These are phyloP conservation scores for Ganoderma meredithae DNA, from an alignment of 1,284 basidiomycete genomes.

Conservation along the genomic window DNA sequence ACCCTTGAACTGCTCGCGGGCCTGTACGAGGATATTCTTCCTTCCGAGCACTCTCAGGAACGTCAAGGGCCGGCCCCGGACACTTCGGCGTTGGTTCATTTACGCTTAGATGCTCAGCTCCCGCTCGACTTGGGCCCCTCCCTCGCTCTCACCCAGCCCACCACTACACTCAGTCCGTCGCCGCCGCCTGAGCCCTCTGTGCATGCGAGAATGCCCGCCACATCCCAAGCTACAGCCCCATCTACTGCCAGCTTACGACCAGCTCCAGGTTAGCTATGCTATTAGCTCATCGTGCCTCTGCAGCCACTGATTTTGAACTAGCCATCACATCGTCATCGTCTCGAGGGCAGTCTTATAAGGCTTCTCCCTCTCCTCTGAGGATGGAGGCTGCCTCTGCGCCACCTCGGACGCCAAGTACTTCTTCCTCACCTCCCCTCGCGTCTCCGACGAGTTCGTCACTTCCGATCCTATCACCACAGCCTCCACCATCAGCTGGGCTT, in stretches of 20 bases:
- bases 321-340: conserved; percentile 23
- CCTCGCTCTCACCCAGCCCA: conserved; percentile 25
- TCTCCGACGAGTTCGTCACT: conserved; percentile 17
- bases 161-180: conserved; percentile 24
- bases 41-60: conserved; percentile 20
- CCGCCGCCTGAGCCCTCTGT: conserved; percentile 24
- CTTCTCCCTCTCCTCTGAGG: conserved; percentile 62
- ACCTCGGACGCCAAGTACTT: conserved; percentile 22
- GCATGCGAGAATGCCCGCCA: conserved; percentile 17
- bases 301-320: conserved; percentile 3
- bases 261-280: conserved; percentile 18
- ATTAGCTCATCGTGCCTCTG: conserved; percentile 16
- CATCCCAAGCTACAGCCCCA: conserved; percentile 4
- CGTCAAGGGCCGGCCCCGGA: conserved; percentile 19
- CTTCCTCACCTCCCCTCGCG: conserved; percentile 20
- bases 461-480: conserved; percentile 27
- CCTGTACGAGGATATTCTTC: conserved; percentile 36
- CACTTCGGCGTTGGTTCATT: conserved; percentile 25
- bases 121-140: conserved; percentile 29
- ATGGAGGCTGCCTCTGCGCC: conserved; percentile 43
- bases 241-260: conserved; percentile 15
- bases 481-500: conserved; percentile 16
- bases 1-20: conserved; percentile 66
- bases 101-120: conserved; percentile 29
- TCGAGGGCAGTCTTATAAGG: conserved; percentile 45